Evolutionary conservation across 352 stramenopile genomes (phyloP).

Genomic region (Phytophthora crassamura): DNA sequence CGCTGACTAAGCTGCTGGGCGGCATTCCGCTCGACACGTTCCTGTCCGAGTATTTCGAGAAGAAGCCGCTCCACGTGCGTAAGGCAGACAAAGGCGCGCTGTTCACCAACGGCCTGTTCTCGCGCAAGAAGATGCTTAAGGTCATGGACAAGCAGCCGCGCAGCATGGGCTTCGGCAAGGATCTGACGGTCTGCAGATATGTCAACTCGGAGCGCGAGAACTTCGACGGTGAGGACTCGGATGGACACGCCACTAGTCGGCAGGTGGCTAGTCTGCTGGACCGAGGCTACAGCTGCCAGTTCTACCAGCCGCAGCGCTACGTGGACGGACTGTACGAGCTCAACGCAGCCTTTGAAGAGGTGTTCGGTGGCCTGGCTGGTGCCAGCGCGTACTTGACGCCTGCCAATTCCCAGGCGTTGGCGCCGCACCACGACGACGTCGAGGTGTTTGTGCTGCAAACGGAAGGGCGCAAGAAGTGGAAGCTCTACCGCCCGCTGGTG

Average conservation of each 20-base stretch:
- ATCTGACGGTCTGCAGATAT: conserved; percentile 84
- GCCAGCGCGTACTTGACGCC: conserved; percentile 85
- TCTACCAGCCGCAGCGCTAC: conserved; percentile 90
- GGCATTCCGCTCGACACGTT: conserved; percentile 72
- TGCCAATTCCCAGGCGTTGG: conserved; percentile 79
- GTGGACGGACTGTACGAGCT: conserved; percentile 73
- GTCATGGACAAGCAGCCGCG: conserved; percentile 58
- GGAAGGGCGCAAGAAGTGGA: conserved; percentile 89
- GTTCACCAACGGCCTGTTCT: conserved; percentile 72
- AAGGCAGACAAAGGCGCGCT: conserved; percentile 56
- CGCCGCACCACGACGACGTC: conserved; percentile 86
- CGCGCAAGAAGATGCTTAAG: conserved; percentile 70
- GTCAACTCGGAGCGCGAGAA: conserved; percentile 71
- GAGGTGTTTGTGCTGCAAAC: conserved; percentile 90
- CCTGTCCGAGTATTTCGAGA: conserved; percentile 82
- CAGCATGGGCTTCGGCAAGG: conserved; percentile 58
- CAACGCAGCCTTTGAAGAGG: conserved; percentile 81
- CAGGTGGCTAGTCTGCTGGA: conserved; percentile 71
- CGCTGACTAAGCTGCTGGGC: conserved; percentile 61
- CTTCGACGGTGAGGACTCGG: conserved; percentile 64
- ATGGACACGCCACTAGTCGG: conserved; percentile 54
- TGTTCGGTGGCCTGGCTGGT: conserved; percentile 80
- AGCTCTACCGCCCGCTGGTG: conserved; percentile 80
- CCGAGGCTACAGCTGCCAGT: conserved; percentile 85
- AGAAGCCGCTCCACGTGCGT: conserved; percentile 80